These are phyloP conservation scores for Debaryomycetaceae sp. DNA, from an alignment of 1,139 yeast genomes.

Conservation along the genomic window DNA sequence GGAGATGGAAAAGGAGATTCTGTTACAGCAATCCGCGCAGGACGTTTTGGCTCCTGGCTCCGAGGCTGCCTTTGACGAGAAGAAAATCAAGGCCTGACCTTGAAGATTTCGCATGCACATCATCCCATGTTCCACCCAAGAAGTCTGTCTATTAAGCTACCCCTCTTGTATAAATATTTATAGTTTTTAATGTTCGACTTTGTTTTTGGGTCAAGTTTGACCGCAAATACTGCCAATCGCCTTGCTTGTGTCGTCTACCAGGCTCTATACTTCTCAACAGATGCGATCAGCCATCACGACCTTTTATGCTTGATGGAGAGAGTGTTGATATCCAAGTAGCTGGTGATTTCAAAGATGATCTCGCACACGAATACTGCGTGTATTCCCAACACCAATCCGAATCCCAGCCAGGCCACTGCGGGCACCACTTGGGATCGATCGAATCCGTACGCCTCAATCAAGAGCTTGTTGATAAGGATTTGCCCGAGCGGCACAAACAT, in stretches of 20 bases:
- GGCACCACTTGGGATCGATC: conserved; percentile 27
- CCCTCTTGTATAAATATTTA: no score
- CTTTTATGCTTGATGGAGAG: conserved; percentile 74
- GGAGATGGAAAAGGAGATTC: conserved; percentile 90
- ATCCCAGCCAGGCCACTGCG: conserved; percentile 56
- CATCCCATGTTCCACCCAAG: no score
- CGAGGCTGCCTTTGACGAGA: conserved; percentile 34
- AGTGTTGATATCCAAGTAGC: conserved; percentile 76
- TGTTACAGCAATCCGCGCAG: conserved; percentile 75
- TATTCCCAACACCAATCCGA: conserved; percentile 66
- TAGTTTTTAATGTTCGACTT: no score
- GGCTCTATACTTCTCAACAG: no score
- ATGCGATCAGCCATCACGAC: conserved; percentile 20
- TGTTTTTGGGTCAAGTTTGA: no score
- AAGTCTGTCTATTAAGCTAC: no score
- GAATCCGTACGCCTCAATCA: conserved; percentile 28
- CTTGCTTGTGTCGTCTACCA: no score
- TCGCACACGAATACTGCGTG: conserved; percentile 76
- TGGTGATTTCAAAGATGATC: conserved; percentile 73
- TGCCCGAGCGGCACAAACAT: conserved; percentile 58
- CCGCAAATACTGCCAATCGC: no score
- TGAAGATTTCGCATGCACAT: no score
- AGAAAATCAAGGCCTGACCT: conserved; percentile 9
- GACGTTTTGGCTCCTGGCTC: conserved; percentile 59
- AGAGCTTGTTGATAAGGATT: conserved; percentile 29